phyloP scores from a whole-genome alignment of 2,329 filamentous ascomycete genomes.

The Coniella vitis region DNA sequence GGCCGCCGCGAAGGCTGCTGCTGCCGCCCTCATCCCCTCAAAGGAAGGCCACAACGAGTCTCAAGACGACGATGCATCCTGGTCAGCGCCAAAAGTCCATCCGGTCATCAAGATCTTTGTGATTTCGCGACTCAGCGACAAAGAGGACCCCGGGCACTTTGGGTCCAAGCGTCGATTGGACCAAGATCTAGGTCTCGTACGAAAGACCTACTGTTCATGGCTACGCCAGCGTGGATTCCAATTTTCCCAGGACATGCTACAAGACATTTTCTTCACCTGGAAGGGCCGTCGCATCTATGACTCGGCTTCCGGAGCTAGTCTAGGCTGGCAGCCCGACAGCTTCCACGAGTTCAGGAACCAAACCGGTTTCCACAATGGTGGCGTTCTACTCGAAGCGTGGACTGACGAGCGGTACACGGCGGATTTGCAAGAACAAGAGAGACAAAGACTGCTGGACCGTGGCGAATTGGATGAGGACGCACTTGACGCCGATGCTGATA shows the following conservation, averaged over 20 bases:
- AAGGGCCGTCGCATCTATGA: slow-evolving; percentile 66
- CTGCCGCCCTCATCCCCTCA: slow-evolving; percentile 15
- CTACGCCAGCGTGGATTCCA: not conserved
- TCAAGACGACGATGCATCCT: not conserved
- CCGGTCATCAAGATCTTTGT: slow-evolving; percentile 54
- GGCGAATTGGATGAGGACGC: slow-evolving; percentile 33
- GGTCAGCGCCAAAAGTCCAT: not conserved
- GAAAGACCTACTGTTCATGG: not conserved
- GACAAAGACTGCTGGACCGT: slow-evolving; percentile 35
- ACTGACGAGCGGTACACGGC: slow-evolving; percentile 55
- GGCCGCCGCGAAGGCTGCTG: slow-evolving; percentile 20
- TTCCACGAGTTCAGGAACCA: slow-evolving; percentile 28
- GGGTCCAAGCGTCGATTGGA: slow-evolving; percentile 8
- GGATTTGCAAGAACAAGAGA: slow-evolving; percentile 43
- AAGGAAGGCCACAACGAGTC: slow-evolving; percentile 14
- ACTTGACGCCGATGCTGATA: slow-evolving; percentile 17
- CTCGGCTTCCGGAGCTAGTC: slow-evolving; percentile 62
- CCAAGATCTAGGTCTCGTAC: slow-evolving; percentile 10
- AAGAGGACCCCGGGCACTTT: slow-evolving; percentile 12
- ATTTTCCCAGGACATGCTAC: slow-evolving; percentile 27
- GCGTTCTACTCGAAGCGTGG: slow-evolving; percentile 72
- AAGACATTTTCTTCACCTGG: slow-evolving; percentile 71
- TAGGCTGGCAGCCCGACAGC: slow-evolving; percentile 50
- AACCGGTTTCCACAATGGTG: slow-evolving; percentile 40
- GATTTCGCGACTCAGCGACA: slow-evolving; percentile 53